phyloP scores from a whole-genome alignment of 192 early-diverging fungal genomes.

The Oehlia diaphana region DNA sequence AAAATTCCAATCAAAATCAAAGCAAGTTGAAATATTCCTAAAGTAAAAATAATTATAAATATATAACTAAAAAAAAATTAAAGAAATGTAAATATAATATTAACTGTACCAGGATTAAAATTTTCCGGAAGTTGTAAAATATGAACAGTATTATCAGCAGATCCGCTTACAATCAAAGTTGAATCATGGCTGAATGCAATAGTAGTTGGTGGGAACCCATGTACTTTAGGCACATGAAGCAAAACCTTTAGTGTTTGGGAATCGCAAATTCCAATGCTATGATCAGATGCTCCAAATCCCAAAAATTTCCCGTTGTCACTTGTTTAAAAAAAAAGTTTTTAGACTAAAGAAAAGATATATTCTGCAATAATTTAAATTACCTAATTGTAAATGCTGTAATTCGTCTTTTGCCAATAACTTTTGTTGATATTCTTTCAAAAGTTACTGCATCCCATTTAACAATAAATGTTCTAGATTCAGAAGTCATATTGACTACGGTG shows the following conservation, averaged over 20 bases:
- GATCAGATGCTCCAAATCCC: constrained; percentile 72
- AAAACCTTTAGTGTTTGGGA: constrained; percentile 60
- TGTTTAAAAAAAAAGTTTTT: background rate
- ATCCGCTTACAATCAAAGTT: constrained; percentile 73
- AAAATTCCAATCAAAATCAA: background rate
- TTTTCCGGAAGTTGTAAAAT: constrained; percentile 58
- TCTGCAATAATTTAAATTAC: constrained; percentile 33
- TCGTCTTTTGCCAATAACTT: constrained; percentile 53
- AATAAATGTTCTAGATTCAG: constrained; percentile 55
- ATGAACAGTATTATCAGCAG: constrained; percentile 75
- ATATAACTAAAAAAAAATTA: background rate
- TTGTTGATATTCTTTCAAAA: constrained; percentile 52
- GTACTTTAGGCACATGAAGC: constrained; percentile 64
- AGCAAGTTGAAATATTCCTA: background rate
- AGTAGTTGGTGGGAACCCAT: constrained; percentile 78
- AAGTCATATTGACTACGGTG: constrained; percentile 62
- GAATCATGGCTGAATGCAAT: constrained; percentile 70
- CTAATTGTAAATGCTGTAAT: constrained; percentile 69
- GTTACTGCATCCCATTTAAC: constrained; percentile 60
- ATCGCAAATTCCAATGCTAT: constrained; percentile 67
- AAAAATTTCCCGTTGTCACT: constrained; percentile 72
- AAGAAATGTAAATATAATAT: background rate
- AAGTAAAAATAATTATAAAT: background rate
- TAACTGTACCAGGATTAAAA: constrained; percentile 37
- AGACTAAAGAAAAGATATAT: background rate